Evolutionary conservation across 2,329 filamentous ascomycete species (phyloP).

Genomic region (Ascochyta fabae): DNA sequence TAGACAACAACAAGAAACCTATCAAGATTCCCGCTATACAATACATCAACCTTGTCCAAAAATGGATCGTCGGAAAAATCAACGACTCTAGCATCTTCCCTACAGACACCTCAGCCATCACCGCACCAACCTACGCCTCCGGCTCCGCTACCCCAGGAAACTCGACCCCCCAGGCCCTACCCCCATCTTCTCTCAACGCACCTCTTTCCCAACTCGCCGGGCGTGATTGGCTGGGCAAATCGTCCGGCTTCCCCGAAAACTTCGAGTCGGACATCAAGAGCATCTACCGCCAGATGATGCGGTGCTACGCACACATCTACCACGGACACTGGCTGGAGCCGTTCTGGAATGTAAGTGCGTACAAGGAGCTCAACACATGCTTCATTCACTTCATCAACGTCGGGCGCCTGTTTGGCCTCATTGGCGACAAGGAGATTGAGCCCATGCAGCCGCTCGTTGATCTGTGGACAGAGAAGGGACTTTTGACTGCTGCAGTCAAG

Average conservation of each 20-base stretch:
- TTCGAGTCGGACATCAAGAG: slow-evolving; percentile 78
- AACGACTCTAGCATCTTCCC: slow-evolving; percentile 90
- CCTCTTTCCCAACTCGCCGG: slow-evolving; percentile 69
- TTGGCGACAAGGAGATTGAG: slow-evolving; percentile 88
- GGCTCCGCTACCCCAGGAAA: slow-evolving; percentile 57
- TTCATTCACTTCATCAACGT: slow-evolving; percentile 62
- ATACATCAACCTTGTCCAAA: slow-evolving; percentile 94
- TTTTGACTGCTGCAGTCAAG: slow-evolving; percentile 65
- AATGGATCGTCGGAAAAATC: slow-evolving; percentile 96
- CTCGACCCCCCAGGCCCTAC: slow-evolving; percentile 53
- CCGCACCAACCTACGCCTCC: slow-evolving; percentile 64
- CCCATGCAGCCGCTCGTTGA: slow-evolving; percentile 96
- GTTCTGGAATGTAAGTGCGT: slow-evolving; percentile 57
- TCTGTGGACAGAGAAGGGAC: slow-evolving; percentile 86
- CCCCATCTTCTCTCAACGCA: slow-evolving; percentile 55
- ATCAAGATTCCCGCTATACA: slow-evolving; percentile 91
- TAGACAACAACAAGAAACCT: slow-evolving; percentile 84
- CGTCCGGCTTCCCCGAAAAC: slow-evolving; percentile 69
- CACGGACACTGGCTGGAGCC: slow-evolving; percentile 59
- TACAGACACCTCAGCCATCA: slow-evolving; percentile 75
- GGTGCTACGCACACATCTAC: slow-evolving; percentile 61
- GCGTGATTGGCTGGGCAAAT: slow-evolving; percentile 85
- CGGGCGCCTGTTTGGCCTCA: slow-evolving; percentile 78
- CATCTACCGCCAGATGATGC: slow-evolving; percentile 63
- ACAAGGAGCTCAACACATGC: slow-evolving; percentile 61